Conservation (phyloP, 2,329 filamentous ascomycete species). For the Cercospora sp. region DNA sequence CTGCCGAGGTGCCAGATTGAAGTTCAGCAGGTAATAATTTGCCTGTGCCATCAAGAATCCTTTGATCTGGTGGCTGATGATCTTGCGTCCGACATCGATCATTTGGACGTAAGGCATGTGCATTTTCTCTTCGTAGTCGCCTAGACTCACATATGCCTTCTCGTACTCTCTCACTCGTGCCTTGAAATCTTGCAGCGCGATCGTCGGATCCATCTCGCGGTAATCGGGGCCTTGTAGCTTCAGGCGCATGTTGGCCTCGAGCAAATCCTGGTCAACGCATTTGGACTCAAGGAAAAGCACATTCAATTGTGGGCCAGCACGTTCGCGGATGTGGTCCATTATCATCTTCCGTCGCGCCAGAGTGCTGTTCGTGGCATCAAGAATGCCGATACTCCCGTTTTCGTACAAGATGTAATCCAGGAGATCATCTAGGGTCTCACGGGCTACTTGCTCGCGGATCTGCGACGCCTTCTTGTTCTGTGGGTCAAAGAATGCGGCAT, state of each 20-base stretch:
- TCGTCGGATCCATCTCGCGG: conserved; percentile 83
- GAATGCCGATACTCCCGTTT: conserved; percentile 86
- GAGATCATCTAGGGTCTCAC: conserved; percentile 89
- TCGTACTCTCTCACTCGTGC: conserved; percentile 90
- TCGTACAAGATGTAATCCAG: conserved; percentile 81
- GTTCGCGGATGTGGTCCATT: conserved; percentile 70
- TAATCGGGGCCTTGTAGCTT: conserved; percentile 97
- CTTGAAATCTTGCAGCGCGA: conserved; percentile 87
- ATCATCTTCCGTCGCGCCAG: conserved; percentile 79
- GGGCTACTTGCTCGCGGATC: conserved; percentile 84
- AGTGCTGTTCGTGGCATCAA: conserved; percentile 97
- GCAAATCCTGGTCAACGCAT: conserved; percentile 77
- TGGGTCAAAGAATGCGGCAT: conserved; percentile 91
- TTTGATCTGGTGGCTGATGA: conserved; percentile 84
- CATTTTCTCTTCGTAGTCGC: conserved; percentile 73
- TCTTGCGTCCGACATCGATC: conserved; percentile 94
- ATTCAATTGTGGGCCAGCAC: conserved; percentile 80
- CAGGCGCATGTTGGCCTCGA: conserved; percentile 95
- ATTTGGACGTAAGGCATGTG: conserved; percentile 96
- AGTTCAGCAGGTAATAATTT: conserved; percentile 92
- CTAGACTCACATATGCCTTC: conserved; percentile 87
- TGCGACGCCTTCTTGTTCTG: conserved; percentile 78
- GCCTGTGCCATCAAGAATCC: conserved; percentile 92
- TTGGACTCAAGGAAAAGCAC: conserved; percentile 95
- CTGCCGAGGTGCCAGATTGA: conserved; percentile 91